phyloP scores from a whole-genome alignment of 768 basidiomycete species.

The Tephrocybe sp. region DNA sequence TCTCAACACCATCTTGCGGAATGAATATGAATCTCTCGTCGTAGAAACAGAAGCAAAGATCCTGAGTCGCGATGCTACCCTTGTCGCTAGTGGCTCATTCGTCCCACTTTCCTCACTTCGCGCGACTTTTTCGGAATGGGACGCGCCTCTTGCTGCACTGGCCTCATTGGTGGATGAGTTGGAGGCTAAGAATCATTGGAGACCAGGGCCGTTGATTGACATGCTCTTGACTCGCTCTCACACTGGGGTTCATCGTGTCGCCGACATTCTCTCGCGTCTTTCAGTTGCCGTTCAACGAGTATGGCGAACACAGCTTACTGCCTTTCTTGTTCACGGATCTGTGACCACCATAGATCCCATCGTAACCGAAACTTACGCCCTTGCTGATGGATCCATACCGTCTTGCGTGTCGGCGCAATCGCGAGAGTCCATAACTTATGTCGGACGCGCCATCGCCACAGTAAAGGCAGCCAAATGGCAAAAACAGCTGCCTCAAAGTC shows the following conservation, averaged over 20 bases:
- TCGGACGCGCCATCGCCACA: constrained; percentile 84
- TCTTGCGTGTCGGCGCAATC: constrained; percentile 71
- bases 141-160: constrained; percentile 77
- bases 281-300: constrained; percentile 74
- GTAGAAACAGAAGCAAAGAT: constrained; percentile 80
- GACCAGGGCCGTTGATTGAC: constrained; percentile 79
- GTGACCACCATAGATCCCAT: constrained; percentile 66
- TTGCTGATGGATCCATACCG: constrained; percentile 69
- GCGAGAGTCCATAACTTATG: constrained; percentile 79
- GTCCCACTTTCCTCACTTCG: constrained; percentile 84
- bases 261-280: constrained; percentile 68
- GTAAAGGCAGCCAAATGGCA: constrained; percentile 79
- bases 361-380: constrained; percentile 53
- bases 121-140: constrained; percentile 86
- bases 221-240: constrained; percentile 67
- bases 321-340: constrained; percentile 79
- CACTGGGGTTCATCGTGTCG: constrained; percentile 77
- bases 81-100: constrained; percentile 79
- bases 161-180: constrained; percentile 62
- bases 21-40: constrained; percentile 79
- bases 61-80: constrained; percentile 65
- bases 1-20: constrained; percentile 67
- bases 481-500: constrained; percentile 66
- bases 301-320: constrained; percentile 81
- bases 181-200: constrained; percentile 54